These are phyloP conservation scores for Rhodotorula sp. DNA, from an alignment of 1,284 basidiomycete genomes.

Conservation along the genomic window DNA sequence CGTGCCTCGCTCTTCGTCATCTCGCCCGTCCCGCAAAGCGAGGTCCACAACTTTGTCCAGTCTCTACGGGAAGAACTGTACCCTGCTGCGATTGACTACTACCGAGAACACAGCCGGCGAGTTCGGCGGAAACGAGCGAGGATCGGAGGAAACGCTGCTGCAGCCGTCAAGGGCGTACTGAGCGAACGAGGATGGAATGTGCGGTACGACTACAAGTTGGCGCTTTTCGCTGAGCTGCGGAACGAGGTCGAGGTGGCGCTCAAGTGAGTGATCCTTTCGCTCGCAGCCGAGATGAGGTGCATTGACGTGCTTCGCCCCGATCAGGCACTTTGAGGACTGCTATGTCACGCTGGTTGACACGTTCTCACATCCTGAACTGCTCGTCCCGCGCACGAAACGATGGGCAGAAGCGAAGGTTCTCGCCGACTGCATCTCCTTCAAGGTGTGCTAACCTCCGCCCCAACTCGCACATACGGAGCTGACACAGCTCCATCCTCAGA, in stretches of 20 bases:
- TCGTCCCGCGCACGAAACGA: constrained; percentile 89
- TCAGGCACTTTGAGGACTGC: constrained; percentile 85
- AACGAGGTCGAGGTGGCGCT: constrained; percentile 85
- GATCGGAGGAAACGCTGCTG: constrained; percentile 7
- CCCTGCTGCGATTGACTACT: constrained; percentile 87
- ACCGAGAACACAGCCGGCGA: constrained; percentile 84
- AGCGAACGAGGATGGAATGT: constrained; percentile 88
- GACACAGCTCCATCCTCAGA: constrained; percentile 54
- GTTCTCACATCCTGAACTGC: constrained; percentile 64
- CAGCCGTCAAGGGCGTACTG: constrained; percentile 59
- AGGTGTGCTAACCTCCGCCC: constrained; percentile 55
- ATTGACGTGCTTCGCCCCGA: not conserved
- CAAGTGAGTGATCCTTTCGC: constrained; percentile 57
- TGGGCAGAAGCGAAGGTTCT: constrained; percentile 99
- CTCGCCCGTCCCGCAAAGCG: constrained; percentile 76
- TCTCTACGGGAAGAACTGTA: constrained; percentile 83
- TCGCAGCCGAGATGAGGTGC: constrained; percentile 20
- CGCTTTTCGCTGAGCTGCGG: constrained; percentile 88
- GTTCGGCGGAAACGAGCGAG: constrained; percentile 75
- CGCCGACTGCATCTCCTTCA: constrained; percentile 83
- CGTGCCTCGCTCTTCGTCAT: constrained; percentile 90
- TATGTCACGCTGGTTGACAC: constrained; percentile 76
- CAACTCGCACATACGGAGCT: constrained; percentile 2
- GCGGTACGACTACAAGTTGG: constrained; percentile 96
- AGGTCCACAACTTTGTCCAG: constrained; percentile 79